Evolutionary conservation across 176 grass and related monocot genomes (phyloP).

Genomic region (Zoysia japonica): DNA sequence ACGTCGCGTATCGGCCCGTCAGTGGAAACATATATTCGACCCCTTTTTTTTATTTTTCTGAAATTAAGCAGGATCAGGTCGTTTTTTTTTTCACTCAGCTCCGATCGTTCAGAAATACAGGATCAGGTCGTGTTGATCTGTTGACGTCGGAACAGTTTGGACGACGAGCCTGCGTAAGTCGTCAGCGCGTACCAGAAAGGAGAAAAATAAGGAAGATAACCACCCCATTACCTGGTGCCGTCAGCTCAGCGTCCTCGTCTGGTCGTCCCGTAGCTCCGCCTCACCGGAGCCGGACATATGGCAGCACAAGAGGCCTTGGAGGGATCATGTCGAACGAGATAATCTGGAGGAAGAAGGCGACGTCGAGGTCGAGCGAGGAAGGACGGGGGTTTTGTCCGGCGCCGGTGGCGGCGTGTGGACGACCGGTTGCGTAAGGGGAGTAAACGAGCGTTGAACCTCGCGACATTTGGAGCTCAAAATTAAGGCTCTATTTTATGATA

Average conservation of each 20-base stretch:
- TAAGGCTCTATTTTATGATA: background rate
- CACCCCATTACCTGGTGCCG: conserved; percentile 15
- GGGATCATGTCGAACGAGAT: background rate
- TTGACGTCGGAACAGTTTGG: conserved; percentile 27
- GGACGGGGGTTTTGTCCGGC: conserved; percentile 24
- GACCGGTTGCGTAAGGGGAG: conserved; percentile 27
- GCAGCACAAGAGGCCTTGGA: conserved; percentile 5
- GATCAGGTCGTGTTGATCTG: background rate
- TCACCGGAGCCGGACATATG: conserved; percentile 17
- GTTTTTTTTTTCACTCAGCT: background rate
- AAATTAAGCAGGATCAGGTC: background rate
- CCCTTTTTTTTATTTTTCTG: background rate
- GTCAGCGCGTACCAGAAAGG: background rate
- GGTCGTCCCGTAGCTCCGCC: background rate
- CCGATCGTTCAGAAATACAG: background rate
- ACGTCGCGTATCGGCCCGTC: too few relatives aligned
- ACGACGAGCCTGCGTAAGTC: background rate
- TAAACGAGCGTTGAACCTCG: conserved; percentile 20
- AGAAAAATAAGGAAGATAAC: background rate
- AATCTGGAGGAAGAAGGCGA: background rate
- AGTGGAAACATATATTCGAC: too few relatives aligned
- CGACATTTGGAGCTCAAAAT: conserved; percentile 34
- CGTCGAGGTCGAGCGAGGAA: conserved; percentile 9
- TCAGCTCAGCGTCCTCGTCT: background rate
- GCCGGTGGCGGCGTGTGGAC: conserved; percentile 21